Conservation (phyloP, 306 rosid genomes). For the Lathyrus aphaca region DNA sequence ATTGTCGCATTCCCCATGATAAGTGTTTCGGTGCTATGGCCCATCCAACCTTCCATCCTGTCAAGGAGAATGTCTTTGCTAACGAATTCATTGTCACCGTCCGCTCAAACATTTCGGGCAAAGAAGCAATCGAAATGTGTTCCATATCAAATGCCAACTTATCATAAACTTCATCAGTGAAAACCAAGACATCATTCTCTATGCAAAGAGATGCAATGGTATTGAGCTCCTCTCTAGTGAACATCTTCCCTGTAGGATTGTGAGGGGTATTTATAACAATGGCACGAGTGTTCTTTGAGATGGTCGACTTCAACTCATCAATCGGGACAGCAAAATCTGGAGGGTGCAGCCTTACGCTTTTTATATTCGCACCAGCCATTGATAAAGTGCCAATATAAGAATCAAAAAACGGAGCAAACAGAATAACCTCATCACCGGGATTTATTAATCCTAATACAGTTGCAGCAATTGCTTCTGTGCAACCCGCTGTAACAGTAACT, state of each 20-base stretch:
- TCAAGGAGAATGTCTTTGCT: conserved; percentile 82
- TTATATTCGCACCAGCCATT: conserved; percentile 82
- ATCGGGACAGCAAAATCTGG: conserved; percentile 70
- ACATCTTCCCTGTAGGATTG: conserved; percentile 91
- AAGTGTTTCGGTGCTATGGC: conserved; percentile 81
- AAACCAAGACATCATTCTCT: conserved; percentile 81
- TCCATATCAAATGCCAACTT: conserved; percentile 90
- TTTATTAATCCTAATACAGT: conserved; percentile 78
- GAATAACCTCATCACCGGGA: conserved; percentile 88
- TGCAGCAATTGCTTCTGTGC: conserved; percentile 91
- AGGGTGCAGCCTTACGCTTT: conserved; percentile 61
- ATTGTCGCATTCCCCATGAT: conserved; percentile 78
- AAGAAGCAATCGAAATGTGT: conserved; percentile 78
- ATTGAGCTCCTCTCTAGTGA: conserved; percentile 69
- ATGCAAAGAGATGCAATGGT: conserved; percentile 83
- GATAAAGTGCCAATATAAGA: conserved; percentile 69
- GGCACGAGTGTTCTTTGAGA: conserved; percentile 79
- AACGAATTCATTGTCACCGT: conserved; percentile 85
- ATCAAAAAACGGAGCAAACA: conserved; percentile 82
- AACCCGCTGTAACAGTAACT: conserved; percentile 75
- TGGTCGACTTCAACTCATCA: conserved; percentile 57
- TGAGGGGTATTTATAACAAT: conserved; percentile 73
- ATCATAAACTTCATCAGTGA: conserved; percentile 81
- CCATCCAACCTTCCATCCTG: conserved; percentile 96
- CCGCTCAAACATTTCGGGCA: conserved; percentile 88